Percentiles rank a stretch among this genome's conserved stretches.
Conservation (phyloP, 164 flowering plant species). For the Brasenia schreberi region DNA sequence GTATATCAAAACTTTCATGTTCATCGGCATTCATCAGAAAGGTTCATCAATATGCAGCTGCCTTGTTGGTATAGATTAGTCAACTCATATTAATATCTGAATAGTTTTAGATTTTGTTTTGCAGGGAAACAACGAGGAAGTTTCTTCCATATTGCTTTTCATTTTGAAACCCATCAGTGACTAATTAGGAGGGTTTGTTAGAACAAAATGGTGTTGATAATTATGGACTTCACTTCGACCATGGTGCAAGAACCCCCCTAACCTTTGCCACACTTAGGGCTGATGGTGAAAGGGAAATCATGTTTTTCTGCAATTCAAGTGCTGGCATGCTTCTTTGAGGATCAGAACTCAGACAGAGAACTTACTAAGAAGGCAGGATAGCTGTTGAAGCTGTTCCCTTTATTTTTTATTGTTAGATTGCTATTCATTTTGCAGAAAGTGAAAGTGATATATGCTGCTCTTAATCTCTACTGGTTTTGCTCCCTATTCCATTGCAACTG, state of each 20-base stretch:
- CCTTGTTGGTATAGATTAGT: background rate
- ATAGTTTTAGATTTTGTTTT: background rate
- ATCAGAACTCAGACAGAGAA: constrained; percentile 40
- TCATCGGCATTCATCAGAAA: no score
- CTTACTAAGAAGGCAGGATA: constrained; percentile 36
- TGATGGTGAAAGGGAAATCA: constrained; percentile 72
- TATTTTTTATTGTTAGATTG: background rate
- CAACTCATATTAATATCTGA: background rate
- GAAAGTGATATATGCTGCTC: background rate
- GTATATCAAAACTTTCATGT: background rate
- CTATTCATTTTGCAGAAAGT: background rate
- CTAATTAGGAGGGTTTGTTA: constrained; percentile 20
- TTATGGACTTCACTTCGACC: constrained; percentile 55
- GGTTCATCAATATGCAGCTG: background rate
- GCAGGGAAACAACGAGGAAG: constrained; percentile 68
- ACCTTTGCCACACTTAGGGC: constrained; percentile 64
- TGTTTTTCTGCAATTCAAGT: constrained; percentile 76
- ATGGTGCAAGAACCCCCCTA: constrained; percentile 53
- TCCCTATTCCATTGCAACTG: constrained; percentile 3
- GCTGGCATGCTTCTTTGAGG: constrained; percentile 77
- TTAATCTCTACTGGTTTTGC: background rate
- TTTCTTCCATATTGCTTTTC: constrained; percentile 42
- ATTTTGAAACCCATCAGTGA: no score
- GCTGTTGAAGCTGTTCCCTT: background rate
- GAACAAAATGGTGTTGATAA: constrained; percentile 52